Evolutionary conservation across 345 rosid species (phyloP), one percentile per base, ranked within the genome.

Genomic region (Pseudoturritis turrita): DNA sequence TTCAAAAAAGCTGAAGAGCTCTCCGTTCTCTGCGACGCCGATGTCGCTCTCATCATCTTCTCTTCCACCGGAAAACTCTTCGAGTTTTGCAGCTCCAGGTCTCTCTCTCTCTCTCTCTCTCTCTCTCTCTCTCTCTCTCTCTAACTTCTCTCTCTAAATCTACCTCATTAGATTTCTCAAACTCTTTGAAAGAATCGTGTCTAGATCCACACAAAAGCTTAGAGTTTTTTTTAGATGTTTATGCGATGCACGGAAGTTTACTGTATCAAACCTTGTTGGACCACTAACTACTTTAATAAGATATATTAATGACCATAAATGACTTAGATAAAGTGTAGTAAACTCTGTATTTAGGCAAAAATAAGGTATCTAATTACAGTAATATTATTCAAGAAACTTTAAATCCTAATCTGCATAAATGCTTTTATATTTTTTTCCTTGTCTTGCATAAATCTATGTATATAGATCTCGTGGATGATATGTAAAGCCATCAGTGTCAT

Each of bases 1-100:
- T 86, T 86, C 80, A 88, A 88, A 67, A 88, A 86, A 73, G 91
- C 94, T 6, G 86, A 88, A 72, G 94, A 88, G 69, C 89, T 86
- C 59, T 82, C 94, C 4, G 82, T 86, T 74, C 91, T 88, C 29
- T 86, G 94, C 40, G 94, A 88, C 52, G 90, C 90, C 1, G 90
- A 88, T 61, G 87, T 88, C 18, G 94, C 83, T 71, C 83, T 84
- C 62, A 74, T 88, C 72, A 58, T 88, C 83, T 88, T 88, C 85
- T 86, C 94, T 7, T 78, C 90, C 33, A 81, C 89, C 4, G 91
- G 94, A 19, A 88, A 86, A 52, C 86, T 86, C 81, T 86, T 83
- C 33, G 84, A 88, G 76, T 88, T 51, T 76, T 74, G 85, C 71
- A 84, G 71, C 78, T 80, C 90, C 44, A 84, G 90, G 94, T 88